phyloP scores from a whole-genome alignment of 2,329 filamentous ascomycete species.

The Aspergillus luchuensis region DNA sequence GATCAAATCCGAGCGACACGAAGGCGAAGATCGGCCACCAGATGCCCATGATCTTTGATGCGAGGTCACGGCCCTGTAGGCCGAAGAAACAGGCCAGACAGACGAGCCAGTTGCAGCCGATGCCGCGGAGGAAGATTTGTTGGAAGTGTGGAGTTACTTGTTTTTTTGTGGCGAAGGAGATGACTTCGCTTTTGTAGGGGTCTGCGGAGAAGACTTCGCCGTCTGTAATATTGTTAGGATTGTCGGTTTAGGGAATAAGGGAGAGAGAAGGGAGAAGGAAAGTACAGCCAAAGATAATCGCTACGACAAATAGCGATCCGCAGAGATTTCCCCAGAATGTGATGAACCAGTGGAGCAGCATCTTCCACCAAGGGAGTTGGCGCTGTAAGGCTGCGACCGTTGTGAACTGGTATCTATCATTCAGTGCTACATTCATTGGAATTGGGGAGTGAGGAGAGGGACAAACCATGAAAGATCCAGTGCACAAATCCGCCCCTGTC shows the following conservation, averaged over 20 bases:
- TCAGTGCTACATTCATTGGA: background rate
- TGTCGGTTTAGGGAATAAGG: background rate
- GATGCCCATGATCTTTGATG: conserved; percentile 57
- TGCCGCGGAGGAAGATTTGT: conserved; percentile 57
- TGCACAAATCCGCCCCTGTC: conserved; percentile 54
- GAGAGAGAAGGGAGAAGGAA: background rate
- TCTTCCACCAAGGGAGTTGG: conserved; percentile 39
- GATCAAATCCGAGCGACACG: conserved; percentile 56
- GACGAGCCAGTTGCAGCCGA: conserved; percentile 62
- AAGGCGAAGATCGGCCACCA: conserved; percentile 61
- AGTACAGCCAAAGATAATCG: conserved; percentile 53
- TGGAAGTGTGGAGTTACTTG: conserved; percentile 53
- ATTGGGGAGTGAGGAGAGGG: background rate
- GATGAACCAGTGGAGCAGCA: conserved; percentile 48
- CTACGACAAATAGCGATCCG: conserved; percentile 52
- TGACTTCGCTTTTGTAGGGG: conserved; percentile 48
- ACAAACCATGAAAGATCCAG: conserved; percentile 48
- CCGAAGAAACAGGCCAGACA: conserved; percentile 53
- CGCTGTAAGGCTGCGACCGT: conserved; percentile 49
- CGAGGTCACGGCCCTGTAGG: conserved; percentile 53
- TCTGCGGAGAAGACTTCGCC: conserved; percentile 50
- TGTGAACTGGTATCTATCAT: conserved; percentile 39
- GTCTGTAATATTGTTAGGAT: conserved; percentile 31
- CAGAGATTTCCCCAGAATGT: conserved; percentile 55
- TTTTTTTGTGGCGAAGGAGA: conserved; percentile 53